Percentiles rank a stretch among this genome's conserved stretches.
These are phyloP conservation scores for Carex arenaria DNA, from an alignment of 202 grass and related monocot species.

Conservation along the genomic window DNA sequence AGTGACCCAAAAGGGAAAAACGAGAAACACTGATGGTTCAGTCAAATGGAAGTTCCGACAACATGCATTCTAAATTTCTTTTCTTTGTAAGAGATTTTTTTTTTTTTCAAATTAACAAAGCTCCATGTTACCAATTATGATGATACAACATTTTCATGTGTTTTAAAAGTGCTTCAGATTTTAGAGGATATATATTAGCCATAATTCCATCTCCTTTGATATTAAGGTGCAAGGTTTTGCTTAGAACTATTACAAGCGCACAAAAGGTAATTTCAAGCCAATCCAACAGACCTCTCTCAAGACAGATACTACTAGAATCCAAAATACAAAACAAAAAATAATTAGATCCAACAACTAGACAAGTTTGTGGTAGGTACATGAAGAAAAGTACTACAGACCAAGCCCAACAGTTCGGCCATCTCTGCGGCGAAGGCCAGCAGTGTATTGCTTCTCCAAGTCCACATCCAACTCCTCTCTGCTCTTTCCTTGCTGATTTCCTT, in stretches of 20 bases:
- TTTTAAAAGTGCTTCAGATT: neutral
- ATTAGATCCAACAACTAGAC: neutral
- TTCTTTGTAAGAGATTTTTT: too few species aligned
- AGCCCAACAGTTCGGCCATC: conserved; percentile 93
- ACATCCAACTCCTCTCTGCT: conserved; percentile 81
- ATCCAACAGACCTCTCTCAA: neutral
- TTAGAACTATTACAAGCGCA: neutral
- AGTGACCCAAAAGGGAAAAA: too few species aligned
- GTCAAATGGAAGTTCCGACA: too few species aligned
- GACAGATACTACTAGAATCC: neutral
- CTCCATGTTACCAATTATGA: neutral
- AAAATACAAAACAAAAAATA: neutral
- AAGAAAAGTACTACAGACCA: conserved; percentile 47
- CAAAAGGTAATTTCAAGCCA: neutral
- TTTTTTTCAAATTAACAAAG: too few species aligned
- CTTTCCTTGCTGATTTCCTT: conserved; percentile 45
- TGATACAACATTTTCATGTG: neutral
- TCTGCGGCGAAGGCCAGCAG: conserved; percentile 78
- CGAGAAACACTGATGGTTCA: too few species aligned
- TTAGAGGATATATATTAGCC: neutral
- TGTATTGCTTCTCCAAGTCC: conserved; percentile 94
- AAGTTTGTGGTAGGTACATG: neutral
- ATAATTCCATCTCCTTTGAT: neutral
- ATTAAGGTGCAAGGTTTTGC: neutral
- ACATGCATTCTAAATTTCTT: too few species aligned